Evolutionary conservation across 108 stramenopile species (phyloP).

Genomic region (Schizochytrium sp.): DNA sequence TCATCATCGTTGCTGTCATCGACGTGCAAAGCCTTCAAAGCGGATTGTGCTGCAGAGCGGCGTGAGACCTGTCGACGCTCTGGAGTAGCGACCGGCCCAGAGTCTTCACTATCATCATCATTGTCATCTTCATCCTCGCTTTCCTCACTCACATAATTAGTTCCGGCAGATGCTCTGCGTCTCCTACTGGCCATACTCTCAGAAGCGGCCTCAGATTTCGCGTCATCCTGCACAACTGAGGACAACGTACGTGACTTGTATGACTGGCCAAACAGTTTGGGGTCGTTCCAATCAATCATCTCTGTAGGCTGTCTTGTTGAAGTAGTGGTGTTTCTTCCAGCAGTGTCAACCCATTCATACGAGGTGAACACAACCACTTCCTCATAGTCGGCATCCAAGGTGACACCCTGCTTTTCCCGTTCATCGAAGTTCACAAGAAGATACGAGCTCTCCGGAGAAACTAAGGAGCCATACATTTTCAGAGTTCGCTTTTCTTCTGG

Average conservation of each 20-base stretch:
- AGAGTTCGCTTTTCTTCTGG: neutral
- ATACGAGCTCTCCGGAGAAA: conserved; percentile 2
- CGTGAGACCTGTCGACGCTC: neutral
- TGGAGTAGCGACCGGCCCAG: neutral
- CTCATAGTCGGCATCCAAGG: conserved; percentile 16
- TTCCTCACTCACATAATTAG: too few species aligned
- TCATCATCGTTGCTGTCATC: neutral
- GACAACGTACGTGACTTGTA: neutral
- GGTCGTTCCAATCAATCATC: conserved; percentile 1
- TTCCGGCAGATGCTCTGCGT: too few species aligned
- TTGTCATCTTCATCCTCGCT: neutral
- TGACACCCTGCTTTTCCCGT: conserved; percentile 35
- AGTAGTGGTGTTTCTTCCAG: neutral
- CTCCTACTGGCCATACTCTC: neutral
- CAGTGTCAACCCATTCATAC: neutral
- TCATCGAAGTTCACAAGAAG: conserved; percentile 18
- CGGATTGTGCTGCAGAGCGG: conserved; percentile 22
- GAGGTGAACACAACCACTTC: conserved; percentile 34
- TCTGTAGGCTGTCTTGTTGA: neutral
- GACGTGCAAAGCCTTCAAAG: neutral
- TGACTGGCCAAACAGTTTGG: neutral
- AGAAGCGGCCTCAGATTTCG: neutral
- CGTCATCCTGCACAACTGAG: neutral
- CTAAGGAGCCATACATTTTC: neutral
- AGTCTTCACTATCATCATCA: neutral